Evolutionary conservation across 2,329 filamentous ascomycete genomes (phyloP).

Genomic region (Hypoxylon sp.): DNA sequence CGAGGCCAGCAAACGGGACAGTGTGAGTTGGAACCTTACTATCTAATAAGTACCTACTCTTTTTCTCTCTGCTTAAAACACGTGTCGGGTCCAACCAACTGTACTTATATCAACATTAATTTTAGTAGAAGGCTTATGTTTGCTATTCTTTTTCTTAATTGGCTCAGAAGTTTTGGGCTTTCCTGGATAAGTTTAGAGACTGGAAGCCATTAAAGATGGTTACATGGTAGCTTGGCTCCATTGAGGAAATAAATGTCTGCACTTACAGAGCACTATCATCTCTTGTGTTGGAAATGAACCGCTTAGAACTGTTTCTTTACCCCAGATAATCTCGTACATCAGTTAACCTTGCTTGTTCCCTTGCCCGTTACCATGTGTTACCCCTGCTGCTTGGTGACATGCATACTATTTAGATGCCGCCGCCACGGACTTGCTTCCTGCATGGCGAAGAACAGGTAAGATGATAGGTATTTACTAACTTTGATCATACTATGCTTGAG

Average conservation of each 20-base stretch:
- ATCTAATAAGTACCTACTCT: conserved; percentile 12
- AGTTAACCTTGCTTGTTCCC: conserved; percentile 39
- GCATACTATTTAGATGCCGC: conserved; percentile 41
- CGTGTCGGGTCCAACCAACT: conserved; percentile 17
- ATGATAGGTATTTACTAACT: conserved; percentile 3
- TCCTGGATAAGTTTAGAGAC: conserved; percentile 1
- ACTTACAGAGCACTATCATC: conserved; percentile 14
- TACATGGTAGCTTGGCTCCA: not conserved
- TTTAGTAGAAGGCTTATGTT: conserved; percentile 1
- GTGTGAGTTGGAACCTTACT: conserved; percentile 31
- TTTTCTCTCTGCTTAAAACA: conserved; percentile 17
- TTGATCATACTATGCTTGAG: conserved; percentile 5
- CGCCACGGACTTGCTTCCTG: conserved; percentile 41
- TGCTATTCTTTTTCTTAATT: conserved; percentile 3
- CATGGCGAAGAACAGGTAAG: conserved; percentile 37
- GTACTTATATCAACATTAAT: conserved; percentile 1
- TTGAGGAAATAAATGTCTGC: conserved; percentile 3
- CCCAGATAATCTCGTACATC: conserved; percentile 37
- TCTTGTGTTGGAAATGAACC: conserved; percentile 11
- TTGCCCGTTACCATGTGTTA: conserved; percentile 51
- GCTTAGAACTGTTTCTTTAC: conserved; percentile 35
- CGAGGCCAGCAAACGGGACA: conserved; percentile 40
- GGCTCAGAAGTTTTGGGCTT: not conserved
- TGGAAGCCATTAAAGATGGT: not conserved
- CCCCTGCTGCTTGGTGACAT: conserved; percentile 51